Percentiles rank a stretch among this genome's conserved stretches.
These are phyloP conservation scores for Coemansia reversa DNA, from an alignment of 192 early-diverging fungal species.

Conservation along the genomic window DNA sequence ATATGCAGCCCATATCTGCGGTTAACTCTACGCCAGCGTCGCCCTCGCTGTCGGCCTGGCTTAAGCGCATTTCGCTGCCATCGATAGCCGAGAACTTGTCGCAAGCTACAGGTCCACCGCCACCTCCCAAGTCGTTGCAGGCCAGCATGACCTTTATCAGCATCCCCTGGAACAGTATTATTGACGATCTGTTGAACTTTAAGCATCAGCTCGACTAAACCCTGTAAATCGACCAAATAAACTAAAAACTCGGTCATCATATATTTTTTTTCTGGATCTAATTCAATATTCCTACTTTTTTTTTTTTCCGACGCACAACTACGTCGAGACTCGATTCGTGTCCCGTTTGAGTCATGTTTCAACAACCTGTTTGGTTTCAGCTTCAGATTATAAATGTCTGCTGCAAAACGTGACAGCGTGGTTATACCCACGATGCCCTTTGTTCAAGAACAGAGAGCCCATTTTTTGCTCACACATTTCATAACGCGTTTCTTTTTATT, in stretches of 20 bases:
- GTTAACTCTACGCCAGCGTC: slow-evolving; percentile 52
- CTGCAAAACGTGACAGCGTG: neutral
- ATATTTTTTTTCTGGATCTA: neutral
- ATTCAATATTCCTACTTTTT: neutral
- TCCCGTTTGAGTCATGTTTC: neutral
- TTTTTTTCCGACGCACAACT: neutral
- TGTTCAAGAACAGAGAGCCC: neutral
- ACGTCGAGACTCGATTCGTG: neutral
- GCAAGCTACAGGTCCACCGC: slow-evolving; percentile 53
- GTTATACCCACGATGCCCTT: neutral
- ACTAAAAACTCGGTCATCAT: neutral
- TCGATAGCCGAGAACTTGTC: slow-evolving; percentile 56
- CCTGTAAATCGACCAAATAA: slow-evolving; percentile 1
- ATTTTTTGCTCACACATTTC: neutral
- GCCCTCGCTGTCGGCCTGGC: slow-evolving; percentile 52
- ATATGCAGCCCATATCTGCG: slow-evolving; percentile 42
- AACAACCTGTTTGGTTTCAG: neutral
- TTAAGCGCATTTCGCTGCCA: slow-evolving; percentile 57
- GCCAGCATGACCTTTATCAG: slow-evolving; percentile 93
- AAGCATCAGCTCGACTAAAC: slow-evolving; percentile 52
- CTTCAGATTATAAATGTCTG: neutral
- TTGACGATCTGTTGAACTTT: slow-evolving; percentile 54
- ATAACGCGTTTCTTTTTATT: neutral
- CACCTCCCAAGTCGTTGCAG: slow-evolving; percentile 67
- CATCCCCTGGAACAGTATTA: slow-evolving; percentile 88